Base-by-base conservation (phyloP, 176 grass and related monocot species). In the Musa troglodytarum region DNA sequence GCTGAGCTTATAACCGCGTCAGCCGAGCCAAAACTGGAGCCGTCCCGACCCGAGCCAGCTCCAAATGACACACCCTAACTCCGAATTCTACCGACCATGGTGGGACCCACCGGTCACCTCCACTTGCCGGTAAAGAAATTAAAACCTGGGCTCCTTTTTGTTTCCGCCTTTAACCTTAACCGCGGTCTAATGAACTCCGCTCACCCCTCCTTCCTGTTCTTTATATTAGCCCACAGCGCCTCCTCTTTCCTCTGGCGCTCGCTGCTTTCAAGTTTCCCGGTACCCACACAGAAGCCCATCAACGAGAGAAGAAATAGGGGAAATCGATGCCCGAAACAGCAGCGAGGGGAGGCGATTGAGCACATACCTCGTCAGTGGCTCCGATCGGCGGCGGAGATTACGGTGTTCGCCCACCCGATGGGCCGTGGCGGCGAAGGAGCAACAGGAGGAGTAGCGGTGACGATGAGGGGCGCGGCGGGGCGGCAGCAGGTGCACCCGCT, bases 401-500 rank as follows among this genome's bases (percentile, higher is more conserved):
- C 89, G 84, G 83, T 94, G 34, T 86, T 92, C 74, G 87, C 79
- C 20, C 80, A 77, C 80, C 74, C 82, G 82, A 43, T 43, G 34
- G 34, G 34, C 34, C 34, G 34, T 43, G 78, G 84, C 69, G 86
- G 73, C 56, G 9, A 26, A 0, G 49, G 75, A 14, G 24, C 49
- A 4, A 4, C 34, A 4, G 34, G 34, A 43, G 34, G 34, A 43
- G 34, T 43, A 0, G 34, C 34, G 34, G 4, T 43, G 34, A 43
- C 34, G 34, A 43, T 43, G 34, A 43, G 6, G 34, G 34, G 34
- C 12, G 21, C 23, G 26, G 61, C n/a, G 75, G 52, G 56, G 34
- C 17, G 22, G 28, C 25, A 81, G 84, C 95, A 98, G 82, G 95
- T 97, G 74, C 84, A 82, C 90, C 94, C 13, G 76, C 87, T 72